phyloP scores from a whole-genome alignment of 306 rosid genomes.

The Glycine tomentella region DNA sequence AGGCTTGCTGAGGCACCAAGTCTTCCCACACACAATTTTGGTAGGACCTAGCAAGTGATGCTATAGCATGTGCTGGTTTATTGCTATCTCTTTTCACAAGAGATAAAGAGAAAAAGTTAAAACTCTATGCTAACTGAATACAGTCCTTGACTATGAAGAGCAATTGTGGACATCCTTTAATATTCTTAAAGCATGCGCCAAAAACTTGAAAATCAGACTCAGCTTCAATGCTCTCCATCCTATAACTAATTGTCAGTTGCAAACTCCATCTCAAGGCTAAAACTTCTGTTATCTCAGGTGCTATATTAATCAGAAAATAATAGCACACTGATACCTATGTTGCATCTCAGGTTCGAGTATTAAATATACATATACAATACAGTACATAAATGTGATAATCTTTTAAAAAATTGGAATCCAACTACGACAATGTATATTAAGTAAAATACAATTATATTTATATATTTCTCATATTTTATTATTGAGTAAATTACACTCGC shows the following conservation, averaged over 20 bases:
- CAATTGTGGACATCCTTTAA: neutral
- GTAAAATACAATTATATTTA: too few species aligned
- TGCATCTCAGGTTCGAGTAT: neutral
- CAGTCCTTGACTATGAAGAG: neutral
- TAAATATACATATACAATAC: too few species aligned
- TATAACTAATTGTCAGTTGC: neutral
- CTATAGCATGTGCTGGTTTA: neutral
- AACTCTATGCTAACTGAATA: neutral
- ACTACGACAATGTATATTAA: too few species aligned
- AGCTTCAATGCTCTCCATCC: neutral
- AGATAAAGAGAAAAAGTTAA: neutral
- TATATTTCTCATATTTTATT: too few species aligned
- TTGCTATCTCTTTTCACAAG: neutral
- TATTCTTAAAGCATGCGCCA: neutral
- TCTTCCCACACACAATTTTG: neutral
- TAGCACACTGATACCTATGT: neutral
- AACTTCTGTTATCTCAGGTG: neutral
- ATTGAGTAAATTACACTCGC: too few species aligned
- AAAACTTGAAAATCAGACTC: neutral
- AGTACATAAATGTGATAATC: too few species aligned
- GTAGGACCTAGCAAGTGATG: neutral
- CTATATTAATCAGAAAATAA: neutral
- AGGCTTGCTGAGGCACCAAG: neutral
- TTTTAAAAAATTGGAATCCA: too few species aligned
- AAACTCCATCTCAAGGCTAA: neutral